Conservation (phyloP, 73 alveolate genomes). For the Tetrahymena borealis region DNA sequence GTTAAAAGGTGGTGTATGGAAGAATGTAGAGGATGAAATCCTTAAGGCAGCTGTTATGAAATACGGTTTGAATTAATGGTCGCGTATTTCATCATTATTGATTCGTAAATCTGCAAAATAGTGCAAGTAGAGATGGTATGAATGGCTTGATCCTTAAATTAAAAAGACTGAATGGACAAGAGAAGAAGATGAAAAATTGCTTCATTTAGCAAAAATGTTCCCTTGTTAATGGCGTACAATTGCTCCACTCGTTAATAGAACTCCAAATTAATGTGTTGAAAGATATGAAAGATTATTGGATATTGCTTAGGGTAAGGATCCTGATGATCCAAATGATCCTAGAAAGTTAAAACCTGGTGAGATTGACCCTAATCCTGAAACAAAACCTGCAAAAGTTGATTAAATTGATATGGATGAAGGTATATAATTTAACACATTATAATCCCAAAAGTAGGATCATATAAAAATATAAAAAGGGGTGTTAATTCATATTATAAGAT, state of each 20-base stretch:
- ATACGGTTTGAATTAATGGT: slow-evolving; percentile 99
- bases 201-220: slow-evolving; percentile 97
- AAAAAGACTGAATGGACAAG: slow-evolving; percentile 98
- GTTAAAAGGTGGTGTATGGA: slow-evolving; percentile 98
- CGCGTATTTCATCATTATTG: slow-evolving; percentile 92
- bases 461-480: too few relatives aligned
- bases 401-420: slow-evolving; percentile 98
- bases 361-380: slow-evolving; percentile 99
- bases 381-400: slow-evolving; percentile 99
- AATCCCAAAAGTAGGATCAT: neutral
- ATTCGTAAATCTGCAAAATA: slow-evolving; percentile 98
- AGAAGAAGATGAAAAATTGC: slow-evolving; percentile 98
- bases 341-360: slow-evolving; percentile 98
- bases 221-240: slow-evolving; percentile 99
- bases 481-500: too few relatives aligned
- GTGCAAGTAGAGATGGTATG: slow-evolving; percentile 99
- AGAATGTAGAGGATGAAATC: slow-evolving; percentile 99
- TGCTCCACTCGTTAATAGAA: slow-evolving; percentile 98
- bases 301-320: slow-evolving; percentile 95
- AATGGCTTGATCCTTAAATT: slow-evolving; percentile 99
- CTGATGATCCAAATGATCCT: slow-evolving; percentile 95
- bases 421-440: neutral
- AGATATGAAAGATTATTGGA: slow-evolving; percentile 97
- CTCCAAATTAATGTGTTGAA: slow-evolving; percentile 98
- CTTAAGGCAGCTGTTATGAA: slow-evolving; percentile 99